phyloP scores from a whole-genome alignment of 2,329 filamentous ascomycete species.

The Fusarium sambucinum region DNA sequence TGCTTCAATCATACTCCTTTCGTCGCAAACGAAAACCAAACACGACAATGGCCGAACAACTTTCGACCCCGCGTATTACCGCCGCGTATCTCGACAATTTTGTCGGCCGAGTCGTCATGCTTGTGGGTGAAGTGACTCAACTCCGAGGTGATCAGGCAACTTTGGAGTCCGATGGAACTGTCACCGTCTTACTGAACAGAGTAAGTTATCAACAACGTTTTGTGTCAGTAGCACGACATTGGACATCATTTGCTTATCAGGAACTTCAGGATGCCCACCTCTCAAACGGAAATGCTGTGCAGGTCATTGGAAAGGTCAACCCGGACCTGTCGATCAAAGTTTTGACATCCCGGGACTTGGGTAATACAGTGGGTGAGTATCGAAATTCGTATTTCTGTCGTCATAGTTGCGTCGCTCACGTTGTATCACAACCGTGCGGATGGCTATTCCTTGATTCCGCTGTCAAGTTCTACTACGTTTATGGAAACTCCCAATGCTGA shows the following conservation, averaged over 20 bases:
- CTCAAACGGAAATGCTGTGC: conserved; percentile 75
- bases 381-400: conserved; percentile 25
- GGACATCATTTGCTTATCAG: conserved; percentile 11
- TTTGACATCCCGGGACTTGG: conserved; percentile 76
- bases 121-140: conserved; percentile 87
- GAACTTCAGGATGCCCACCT: conserved; percentile 76
- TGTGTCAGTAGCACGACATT: conserved; percentile 7
- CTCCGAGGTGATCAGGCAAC: conserved; percentile 84
- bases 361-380: conserved; percentile 74
- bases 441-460: neutral
- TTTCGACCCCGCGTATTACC: conserved; percentile 82
- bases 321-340: conserved; percentile 78
- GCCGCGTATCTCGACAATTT: conserved; percentile 83
- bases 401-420: conserved; percentile 29
- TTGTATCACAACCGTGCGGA: neutral
- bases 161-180: conserved; percentile 82
- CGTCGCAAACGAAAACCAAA: conserved; percentile 26
- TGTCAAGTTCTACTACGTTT: neutral
- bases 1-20: neutral
- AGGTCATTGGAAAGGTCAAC: conserved; percentile 85
- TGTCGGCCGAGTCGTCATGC: conserved; percentile 79
- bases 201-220: conserved; percentile 59
- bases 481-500: conserved; percentile 1
- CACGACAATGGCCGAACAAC: conserved; percentile 72
- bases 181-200: conserved; percentile 79